Evolutionary conservation across 176 grass and related monocot genomes (phyloP).

Genomic region (Lolium multiflorum): DNA sequence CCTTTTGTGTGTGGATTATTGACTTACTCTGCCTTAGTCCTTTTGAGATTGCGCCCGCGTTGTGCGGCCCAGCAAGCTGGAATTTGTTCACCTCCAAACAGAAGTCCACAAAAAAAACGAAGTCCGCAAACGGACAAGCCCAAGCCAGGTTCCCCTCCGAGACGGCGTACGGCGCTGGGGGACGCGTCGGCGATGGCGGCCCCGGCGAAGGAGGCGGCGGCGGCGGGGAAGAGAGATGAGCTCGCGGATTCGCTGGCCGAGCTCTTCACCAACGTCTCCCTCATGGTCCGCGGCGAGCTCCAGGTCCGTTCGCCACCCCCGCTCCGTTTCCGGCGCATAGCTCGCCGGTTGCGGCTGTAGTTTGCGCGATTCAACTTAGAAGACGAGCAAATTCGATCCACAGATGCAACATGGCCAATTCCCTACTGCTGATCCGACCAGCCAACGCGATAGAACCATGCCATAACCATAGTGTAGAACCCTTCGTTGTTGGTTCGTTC

Average conservation of each 20-base stretch:
- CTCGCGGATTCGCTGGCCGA: slow-evolving; percentile 70
- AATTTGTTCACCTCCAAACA: neutral
- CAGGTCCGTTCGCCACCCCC: slow-evolving; percentile 50
- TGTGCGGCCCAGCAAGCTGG: neutral
- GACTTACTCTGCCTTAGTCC: neutral
- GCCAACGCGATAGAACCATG: neutral
- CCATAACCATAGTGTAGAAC: neutral
- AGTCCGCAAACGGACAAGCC: neutral
- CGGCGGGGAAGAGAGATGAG: slow-evolving; percentile 48
- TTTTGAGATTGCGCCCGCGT: neutral
- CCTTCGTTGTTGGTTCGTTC: neutral
- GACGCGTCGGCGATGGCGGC: slow-evolving; percentile 50
- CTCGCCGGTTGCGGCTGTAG: neutral
- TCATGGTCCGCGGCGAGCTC: slow-evolving; percentile 91
- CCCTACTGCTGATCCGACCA: neutral
- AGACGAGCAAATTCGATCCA: neutral
- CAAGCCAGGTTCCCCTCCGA: neutral
- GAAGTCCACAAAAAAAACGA: neutral
- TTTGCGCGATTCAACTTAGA: too few relatives aligned
- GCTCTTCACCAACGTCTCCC: slow-evolving; percentile 83
- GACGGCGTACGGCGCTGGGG: neutral
- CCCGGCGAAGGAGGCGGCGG: slow-evolving; percentile 16
- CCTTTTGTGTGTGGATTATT: too few relatives aligned
- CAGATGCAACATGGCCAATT: neutral
- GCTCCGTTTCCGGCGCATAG: neutral